Base-by-base conservation (phyloP, 495 filamentous ascomycete genomes). In the Penicillium argentinense region DNA sequence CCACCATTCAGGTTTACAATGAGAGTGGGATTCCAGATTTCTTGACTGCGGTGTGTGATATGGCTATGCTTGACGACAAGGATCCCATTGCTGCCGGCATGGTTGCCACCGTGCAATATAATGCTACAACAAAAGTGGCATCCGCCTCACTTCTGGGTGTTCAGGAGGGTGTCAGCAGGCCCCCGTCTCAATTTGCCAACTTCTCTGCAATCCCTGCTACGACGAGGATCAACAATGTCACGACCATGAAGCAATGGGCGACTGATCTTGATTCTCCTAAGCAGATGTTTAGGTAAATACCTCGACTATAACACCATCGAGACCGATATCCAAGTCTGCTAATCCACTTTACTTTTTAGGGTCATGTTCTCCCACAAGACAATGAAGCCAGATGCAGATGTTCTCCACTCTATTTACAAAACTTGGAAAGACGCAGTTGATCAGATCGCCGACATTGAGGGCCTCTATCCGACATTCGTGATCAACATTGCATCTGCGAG, bases 1-100 rank as follows among this genome's bases (percentile, higher is more conserved):
- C 57, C 4, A 66, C 59, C 4, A 63, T 68, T 16, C 59, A 69
- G 2, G 56, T 60, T n/a, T 70, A 64, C 14, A 45, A 62, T 4
- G 51, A 81, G 49, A 47, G 28, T 2, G 27, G 33, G 1, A 47
- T 66, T 2, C 42, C 53, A 3, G 36, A 45, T 0, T 63, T 52
- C 21, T 26, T 66, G 3, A 28, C 49, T 13, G 62, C 62, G 4
- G 42, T 56, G 11, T 51, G 45, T 28, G 42, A 60, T 3, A 23
- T 47, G 1, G 56, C 54, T 21, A 47, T 45, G 17, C 25, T 57
- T 13, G 47, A 60, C 22, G 47, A 54, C 1, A 18, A 30, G 9
- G 39, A 56, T 14, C 49, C 59, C 7, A 56, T 59, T 12, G 63
- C 63, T 0, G 63, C 59, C 0, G 63, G 63, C 0, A 54, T 56